phyloP scores from a whole-genome alignment of 768 basidiomycete species.

The Termitomyces sp. region DNA sequence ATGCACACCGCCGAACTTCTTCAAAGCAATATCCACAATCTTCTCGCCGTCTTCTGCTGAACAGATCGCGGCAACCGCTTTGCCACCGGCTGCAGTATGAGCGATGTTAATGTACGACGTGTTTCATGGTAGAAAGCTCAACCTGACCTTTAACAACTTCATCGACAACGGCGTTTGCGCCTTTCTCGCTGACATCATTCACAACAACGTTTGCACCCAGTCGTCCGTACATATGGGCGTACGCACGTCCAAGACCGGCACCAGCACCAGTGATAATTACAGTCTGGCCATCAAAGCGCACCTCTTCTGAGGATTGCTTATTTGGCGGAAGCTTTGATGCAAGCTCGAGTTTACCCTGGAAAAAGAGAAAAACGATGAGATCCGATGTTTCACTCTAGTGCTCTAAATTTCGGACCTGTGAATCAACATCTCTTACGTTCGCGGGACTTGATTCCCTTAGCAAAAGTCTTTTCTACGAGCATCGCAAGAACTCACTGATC shows the following conservation, averaged over 20 bases:
- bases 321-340: slow-evolving; percentile 68
- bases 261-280: slow-evolving; percentile 95
- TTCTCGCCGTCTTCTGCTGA: slow-evolving; percentile 91
- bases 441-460: slow-evolving; percentile 50
- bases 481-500: slow-evolving; percentile 53
- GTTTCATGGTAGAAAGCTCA: not conserved
- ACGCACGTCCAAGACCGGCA: slow-evolving; percentile 88
- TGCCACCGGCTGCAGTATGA: slow-evolving; percentile 68
- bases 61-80: slow-evolving; percentile 77
- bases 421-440: slow-evolving; percentile 59
- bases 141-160: slow-evolving; percentile 75
- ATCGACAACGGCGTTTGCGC: slow-evolving; percentile 79
- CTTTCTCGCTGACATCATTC: slow-evolving; percentile 90
- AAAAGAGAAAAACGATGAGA: not conserved
- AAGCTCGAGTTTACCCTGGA: slow-evolving; percentile 54
- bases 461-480: not conserved
- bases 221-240: slow-evolving; percentile 87
- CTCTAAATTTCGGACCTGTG: slow-evolving; percentile 34
- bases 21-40: slow-evolving; percentile 83
- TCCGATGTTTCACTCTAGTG: too few relatives aligned
- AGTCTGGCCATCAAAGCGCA: slow-evolving; percentile 87
- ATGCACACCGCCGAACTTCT: slow-evolving; percentile 87
- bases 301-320: slow-evolving; percentile 59
- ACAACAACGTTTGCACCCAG: slow-evolving; percentile 97
- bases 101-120: not conserved